Conservation (phyloP, 108 stramenopile genomes). For the Aurantiochytrium sp. region DNA sequence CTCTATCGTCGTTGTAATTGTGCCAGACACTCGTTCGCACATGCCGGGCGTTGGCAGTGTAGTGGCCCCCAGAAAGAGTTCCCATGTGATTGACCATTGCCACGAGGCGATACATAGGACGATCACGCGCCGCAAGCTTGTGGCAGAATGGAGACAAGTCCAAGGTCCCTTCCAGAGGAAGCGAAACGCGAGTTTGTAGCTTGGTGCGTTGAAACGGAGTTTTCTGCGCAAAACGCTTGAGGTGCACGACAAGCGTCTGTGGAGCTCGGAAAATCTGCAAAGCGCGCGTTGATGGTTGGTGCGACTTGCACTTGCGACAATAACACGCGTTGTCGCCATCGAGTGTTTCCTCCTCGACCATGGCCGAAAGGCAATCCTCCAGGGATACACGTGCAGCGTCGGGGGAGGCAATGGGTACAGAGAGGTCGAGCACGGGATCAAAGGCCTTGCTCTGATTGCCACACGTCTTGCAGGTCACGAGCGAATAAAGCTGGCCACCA, state of each 20-base stretch:
- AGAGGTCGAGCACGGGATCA: constrained; percentile 45
- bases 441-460: constrained; percentile 24
- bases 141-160: background rate
- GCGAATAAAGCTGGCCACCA: constrained; percentile 42
- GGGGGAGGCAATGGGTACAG: constrained; percentile 26
- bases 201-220: background rate
- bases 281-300: background rate
- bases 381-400: background rate
- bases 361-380: constrained; percentile 18
- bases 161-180: constrained; percentile 1
- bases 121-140: background rate
- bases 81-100: constrained; percentile 27
- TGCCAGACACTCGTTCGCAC: background rate
- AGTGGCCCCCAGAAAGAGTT: constrained; percentile 21
- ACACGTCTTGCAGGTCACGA: constrained; percentile 39
- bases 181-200: background rate
- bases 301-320: constrained; percentile 13
- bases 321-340: constrained; percentile 2
- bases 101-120: background rate
- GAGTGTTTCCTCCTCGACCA: constrained; percentile 13
- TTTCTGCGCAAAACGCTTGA: constrained; percentile 29
- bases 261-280: background rate
- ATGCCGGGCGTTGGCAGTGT: constrained; percentile 17
- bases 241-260: constrained; percentile 22
- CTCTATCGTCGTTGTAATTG: constrained; percentile 21